Conservation (phyloP, 1,284 basidiomycete species). For the Rhodotorula sp. region DNA sequence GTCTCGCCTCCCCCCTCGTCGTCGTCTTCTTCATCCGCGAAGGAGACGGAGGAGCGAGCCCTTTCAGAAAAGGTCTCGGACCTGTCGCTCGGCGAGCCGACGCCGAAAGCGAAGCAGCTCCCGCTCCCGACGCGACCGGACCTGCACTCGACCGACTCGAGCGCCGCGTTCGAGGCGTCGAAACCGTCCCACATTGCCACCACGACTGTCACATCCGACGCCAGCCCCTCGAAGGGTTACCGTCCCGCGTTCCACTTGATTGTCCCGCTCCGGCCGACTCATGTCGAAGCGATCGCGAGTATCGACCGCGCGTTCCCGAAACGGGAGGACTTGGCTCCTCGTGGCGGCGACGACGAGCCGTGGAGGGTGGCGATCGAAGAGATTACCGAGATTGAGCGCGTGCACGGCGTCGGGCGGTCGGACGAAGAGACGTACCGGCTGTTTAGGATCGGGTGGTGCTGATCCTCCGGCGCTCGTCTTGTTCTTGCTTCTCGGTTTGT, state of each 20-base stretch:
- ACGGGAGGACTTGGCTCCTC: constrained; percentile 9
- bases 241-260: constrained; percentile 63
- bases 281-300: constrained; percentile 60
- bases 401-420: constrained; percentile 32
- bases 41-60: background rate
- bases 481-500: background rate
- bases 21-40: background rate
- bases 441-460: constrained; percentile 17
- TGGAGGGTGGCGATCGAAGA: constrained; percentile 32
- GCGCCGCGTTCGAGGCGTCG: constrained; percentile 6
- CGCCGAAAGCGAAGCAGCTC: background rate
- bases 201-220: background rate
- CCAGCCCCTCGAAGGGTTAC: background rate
- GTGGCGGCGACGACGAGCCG: background rate
- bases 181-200: constrained; percentile 1
- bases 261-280: constrained; percentile 68
- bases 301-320: constrained; percentile 61
- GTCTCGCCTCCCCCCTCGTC: background rate
- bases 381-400: constrained; percentile 30
- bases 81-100: constrained; percentile 14
- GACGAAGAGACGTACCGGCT: constrained; percentile 32
- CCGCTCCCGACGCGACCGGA: constrained; percentile 15
- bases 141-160: constrained; percentile 19
- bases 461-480: background rate
- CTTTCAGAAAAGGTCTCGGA: constrained; percentile 5